Base-by-base conservation (phyloP, 805 yeast genomes). In the Metschnikowia lochheadii region DNA sequence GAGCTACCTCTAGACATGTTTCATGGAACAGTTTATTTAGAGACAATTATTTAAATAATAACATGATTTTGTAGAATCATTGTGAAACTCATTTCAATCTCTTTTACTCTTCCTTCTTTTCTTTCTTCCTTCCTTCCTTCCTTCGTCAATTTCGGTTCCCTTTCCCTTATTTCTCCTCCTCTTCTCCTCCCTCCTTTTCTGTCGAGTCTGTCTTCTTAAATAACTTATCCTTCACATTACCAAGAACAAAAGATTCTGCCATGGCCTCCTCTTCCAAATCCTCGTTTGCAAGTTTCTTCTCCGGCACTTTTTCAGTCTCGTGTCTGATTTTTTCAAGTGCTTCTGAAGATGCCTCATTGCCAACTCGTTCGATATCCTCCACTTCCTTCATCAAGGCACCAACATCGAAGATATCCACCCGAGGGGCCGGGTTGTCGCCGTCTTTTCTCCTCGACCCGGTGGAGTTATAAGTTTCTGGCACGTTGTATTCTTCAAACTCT, bases 331-430 rank as follows among this genome's bases (percentile, higher is more conserved):
- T 44, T 15, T 49, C 51, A 20, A 47, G 44, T 3, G 49, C 37
- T 34, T 37, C 48, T 6, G 46, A 51, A 7, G 56, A 40, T 2
- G 53, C 49, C 26, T 56, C 57, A 2, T 57, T 55, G 0, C 74
- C 73, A 37, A 71, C 61, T 29, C 62, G 56, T 49, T 76, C 80
- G 17, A 79, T 75, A 37, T 70, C 77, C 17, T 67, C 63, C 37
- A 78, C 75, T 57, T 79, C 81, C 33, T 67, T 56, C 48, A 62
- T 58, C 43, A 80, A 59, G 1, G 78, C 79, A 40, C 62, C 67
- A 14, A 80, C 68, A 56, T 80, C 79, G 58, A 80, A 80, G 1
- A 76, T 68, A n/a, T 53, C 49, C 14, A 49, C 55, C n/a, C 31
- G 43, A 3, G 49, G 36, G 33, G 45, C 31, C 17, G 39, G 43